Base-by-base conservation (phyloP, 2,329 filamentous ascomycete species). In the Colletotrichum camelliae region DNA sequence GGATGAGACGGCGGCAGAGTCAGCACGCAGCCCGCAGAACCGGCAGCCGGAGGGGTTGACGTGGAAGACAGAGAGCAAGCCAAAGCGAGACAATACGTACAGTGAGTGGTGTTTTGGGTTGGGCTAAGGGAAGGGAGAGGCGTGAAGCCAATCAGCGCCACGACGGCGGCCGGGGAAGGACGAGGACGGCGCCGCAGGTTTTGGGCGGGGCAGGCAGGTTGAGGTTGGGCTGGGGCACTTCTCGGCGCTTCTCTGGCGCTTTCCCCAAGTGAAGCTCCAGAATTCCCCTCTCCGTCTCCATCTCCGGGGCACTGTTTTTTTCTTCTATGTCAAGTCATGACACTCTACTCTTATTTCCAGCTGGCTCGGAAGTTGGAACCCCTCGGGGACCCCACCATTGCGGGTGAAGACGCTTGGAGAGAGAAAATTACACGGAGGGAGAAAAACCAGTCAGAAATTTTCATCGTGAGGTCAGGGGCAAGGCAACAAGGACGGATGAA, bases 191-290 rank as follows among this genome's bases (percentile, higher is more conserved):
- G 48, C 70, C 70, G 33, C 24, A 67, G 52, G 67, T 24, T 24
- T 70, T 58, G 69, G 55, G 55, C 57, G 24, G 57, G 16, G 24
- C 24, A 24, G 24, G 24, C 24, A 24, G 24, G 24, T 24, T 24
- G 24, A 24, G 24, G 24, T 24, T 27, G 13, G 64, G 57, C n/a
- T 43, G 39, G 39, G 39, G 39, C 18, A 43, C 39, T 43, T 29
- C 61, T 75, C 73, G 73, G 73, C 73, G 73, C 70, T 75, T 73
- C 73, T 75, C 66, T 75, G 73, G 73, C 62, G 73, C 70, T 75
- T 75, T 73, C 73, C 73, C 73, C 61, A 76, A 73, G 33, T 65
- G 60, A 57, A 72, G 67, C 72, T 27, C 72, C 67, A 74, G 31
- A 62, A 37, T 64, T 48, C 67, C 70, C 61, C 64, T 33, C 33